Evolutionary conservation across 2,329 filamentous ascomycete species (phyloP), one percentile per base, ranked within the genome.

Genomic region (Colletotrichum abscissum): DNA sequence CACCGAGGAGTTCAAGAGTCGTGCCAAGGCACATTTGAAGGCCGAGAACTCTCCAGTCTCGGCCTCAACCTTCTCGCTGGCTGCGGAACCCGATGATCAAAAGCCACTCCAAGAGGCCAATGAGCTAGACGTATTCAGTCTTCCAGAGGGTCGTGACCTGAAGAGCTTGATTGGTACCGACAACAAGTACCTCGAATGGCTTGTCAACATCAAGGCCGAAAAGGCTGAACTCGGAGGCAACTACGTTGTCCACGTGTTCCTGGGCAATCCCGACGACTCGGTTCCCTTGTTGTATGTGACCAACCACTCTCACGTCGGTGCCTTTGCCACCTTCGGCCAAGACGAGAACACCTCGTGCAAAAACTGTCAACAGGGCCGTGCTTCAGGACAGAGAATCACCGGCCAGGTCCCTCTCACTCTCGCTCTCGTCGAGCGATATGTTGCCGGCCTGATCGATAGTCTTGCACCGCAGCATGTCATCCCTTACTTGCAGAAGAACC

Each of bases 161-260:
- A 70, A 66, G 56, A 66, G 65, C 19, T 42, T 73, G 33, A 35
- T 62, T 8, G 54, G 65, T 4, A 24, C 59, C 9, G 62, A 81
- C 67, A 80, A 79, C 71, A 79, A 78, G 35, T 81, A 84, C 75
- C 80, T 79, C 35, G 82, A 92, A 72, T 92, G 90, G 83, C 82
- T 88, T 14, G 86, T 88, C 76, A 90, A 88, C 76, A 84, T 92
- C 73, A 81, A 83, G n/a, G 85, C 88, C 4, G 78, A 84, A 65
- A 89, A 88, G 75, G 83, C 85, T 70, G 85, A 86, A 4, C 79
- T 88, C 2, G 81, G 84, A 26, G 85, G 84, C 3, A 86, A 88
- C 6, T 91, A 89, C 80, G 85, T 85, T 42, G 82, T 92, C 24
- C 87, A 88, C 77, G 80, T 91, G 73, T 92, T 92, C 82, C 80